Conservation (phyloP, 768 basidiomycete species). For the Daedaleopsis nitida region DNA sequence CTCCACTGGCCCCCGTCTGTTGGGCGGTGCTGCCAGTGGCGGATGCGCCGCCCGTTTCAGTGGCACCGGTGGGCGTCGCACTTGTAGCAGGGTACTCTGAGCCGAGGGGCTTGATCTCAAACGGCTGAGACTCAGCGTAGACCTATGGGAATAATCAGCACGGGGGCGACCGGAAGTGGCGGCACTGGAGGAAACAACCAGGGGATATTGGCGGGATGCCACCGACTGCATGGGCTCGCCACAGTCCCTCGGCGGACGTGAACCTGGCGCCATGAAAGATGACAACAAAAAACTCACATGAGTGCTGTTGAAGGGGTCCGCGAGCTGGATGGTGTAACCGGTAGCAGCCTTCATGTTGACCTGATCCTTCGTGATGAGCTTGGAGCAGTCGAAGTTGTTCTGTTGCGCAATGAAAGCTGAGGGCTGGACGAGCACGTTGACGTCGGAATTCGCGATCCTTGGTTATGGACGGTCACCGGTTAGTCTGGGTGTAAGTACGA, state of each 20-base stretch:
- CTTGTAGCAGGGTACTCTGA: slow-evolving; percentile 51
- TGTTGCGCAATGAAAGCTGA: slow-evolving; percentile 51
- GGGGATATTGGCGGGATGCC: neutral
- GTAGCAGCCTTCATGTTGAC: slow-evolving; percentile 40
- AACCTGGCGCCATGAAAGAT: neutral
- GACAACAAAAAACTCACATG: slow-evolving; percentile 45
- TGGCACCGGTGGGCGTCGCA: slow-evolving; percentile 33
- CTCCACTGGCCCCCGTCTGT: slow-evolving; percentile 16
- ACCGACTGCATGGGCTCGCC: no score
- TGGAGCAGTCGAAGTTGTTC: slow-evolving; percentile 61
- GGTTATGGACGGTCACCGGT: neutral
- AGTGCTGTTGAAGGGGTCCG: slow-evolving; percentile 50
- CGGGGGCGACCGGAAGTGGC: neutral
- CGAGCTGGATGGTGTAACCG: slow-evolving; percentile 54
- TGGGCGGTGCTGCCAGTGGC: neutral
- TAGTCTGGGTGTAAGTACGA: neutral
- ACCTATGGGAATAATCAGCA: slow-evolving; percentile 39
- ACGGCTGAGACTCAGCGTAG: slow-evolving; percentile 54
- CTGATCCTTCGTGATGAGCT: slow-evolving; percentile 49
- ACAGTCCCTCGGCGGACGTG: no score
- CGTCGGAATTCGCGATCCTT: slow-evolving; percentile 50
- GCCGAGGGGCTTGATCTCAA: slow-evolving; percentile 62
- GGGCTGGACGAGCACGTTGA: slow-evolving; percentile 40
- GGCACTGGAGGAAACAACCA: neutral
- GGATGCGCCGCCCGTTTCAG: slow-evolving; percentile 25